A percentile compares a stretch with the other conserved stretches of the same genome.
Evolutionary conservation across 2,329 filamentous ascomycete species (phyloP).

Genomic region (Dichotomopilus funicola): DNA sequence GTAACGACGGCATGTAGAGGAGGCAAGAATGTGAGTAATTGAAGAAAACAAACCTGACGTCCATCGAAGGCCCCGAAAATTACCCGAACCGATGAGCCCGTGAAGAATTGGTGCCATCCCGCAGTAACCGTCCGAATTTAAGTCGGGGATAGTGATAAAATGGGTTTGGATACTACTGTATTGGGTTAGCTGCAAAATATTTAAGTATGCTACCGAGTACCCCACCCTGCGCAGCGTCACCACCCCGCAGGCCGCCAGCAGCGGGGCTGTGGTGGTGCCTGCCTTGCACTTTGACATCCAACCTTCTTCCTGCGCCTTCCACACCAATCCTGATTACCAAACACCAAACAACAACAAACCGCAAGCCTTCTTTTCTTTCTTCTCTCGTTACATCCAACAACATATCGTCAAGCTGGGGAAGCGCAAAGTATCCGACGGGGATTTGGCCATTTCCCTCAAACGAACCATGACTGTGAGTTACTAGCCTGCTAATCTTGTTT

Average conservation of each 20-base stretch:
- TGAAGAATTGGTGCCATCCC: too few relatives aligned
- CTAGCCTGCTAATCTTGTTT: slow-evolving; percentile 17
- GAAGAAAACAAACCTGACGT: too few relatives aligned
- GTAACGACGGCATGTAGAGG: too few relatives aligned
- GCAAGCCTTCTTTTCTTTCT: neutral
- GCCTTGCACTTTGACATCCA: slow-evolving; percentile 5
- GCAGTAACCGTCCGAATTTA: too few relatives aligned
- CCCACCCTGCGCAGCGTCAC: slow-evolving; percentile 7
- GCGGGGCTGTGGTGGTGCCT: slow-evolving; percentile 14
- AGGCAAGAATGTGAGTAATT: too few relatives aligned
- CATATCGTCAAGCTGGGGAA: slow-evolving; percentile 53
- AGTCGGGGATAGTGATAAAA: neutral
- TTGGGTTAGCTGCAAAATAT: neutral
- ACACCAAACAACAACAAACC: neutral
- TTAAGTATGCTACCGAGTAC: neutral
- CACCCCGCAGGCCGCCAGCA: slow-evolving; percentile 10
- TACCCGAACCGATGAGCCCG: too few relatives aligned
- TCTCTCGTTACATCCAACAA: neutral
- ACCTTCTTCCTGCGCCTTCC: slow-evolving; percentile 5
- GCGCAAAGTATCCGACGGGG: slow-evolving; percentile 59
- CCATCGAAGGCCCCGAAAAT: too few relatives aligned
- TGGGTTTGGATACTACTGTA: neutral
- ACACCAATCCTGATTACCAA: slow-evolving; percentile 2
- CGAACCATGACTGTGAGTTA: slow-evolving; percentile 54
- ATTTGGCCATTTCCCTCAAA: slow-evolving; percentile 50